Percentiles rank a stretch among this genome's conserved stretches.
Evolutionary conservation across 768 basidiomycete genomes (phyloP).

Genomic region (Lentinus tigrinus): DNA sequence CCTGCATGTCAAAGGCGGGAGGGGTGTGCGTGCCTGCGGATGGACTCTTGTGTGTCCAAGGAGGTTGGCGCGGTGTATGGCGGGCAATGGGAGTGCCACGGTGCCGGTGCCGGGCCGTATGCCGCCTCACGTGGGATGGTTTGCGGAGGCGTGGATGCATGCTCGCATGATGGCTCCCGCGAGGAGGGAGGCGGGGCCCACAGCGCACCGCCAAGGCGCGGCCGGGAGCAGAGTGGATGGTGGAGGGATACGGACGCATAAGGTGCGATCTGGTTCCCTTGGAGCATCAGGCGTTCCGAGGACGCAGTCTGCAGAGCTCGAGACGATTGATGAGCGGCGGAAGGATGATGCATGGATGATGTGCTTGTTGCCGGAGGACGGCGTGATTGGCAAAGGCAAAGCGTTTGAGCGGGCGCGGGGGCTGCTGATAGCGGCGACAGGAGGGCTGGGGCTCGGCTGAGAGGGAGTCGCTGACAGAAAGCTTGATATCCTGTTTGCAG

Average conservation of each 20-base stretch:
- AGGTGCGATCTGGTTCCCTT: not conserved
- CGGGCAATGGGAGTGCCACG: not conserved
- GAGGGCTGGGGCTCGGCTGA: not conserved
- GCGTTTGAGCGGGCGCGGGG: slow-evolving; percentile 9
- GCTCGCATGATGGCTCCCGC: not conserved
- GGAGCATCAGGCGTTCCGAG: slow-evolving; percentile 12
- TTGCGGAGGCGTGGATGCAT: not conserved
- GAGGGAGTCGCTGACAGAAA: not conserved
- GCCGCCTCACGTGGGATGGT: not conserved
- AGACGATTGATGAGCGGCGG: no score
- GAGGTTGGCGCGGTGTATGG: not conserved
- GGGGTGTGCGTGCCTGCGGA: slow-evolving; percentile 8
- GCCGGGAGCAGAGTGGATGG: not conserved
- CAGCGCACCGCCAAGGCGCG: not conserved
- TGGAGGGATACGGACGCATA: not conserved
- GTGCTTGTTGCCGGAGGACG: slow-evolving; percentile 3
- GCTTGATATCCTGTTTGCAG: slow-evolving; percentile 39
- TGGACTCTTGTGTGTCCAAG: slow-evolving; percentile 11
- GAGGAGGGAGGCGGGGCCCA: not conserved
- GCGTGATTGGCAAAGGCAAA: slow-evolving; percentile 8
- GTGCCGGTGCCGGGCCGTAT: not conserved
- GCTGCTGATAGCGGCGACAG: slow-evolving; percentile 7
- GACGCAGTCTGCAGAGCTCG: not conserved
- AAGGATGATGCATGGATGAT: slow-evolving; percentile 4
- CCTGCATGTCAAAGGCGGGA: not conserved